These are phyloP conservation scores for Penicillium parvum DNA, from an alignment of 495 filamentous ascomycete genomes.

Conservation along the genomic window DNA sequence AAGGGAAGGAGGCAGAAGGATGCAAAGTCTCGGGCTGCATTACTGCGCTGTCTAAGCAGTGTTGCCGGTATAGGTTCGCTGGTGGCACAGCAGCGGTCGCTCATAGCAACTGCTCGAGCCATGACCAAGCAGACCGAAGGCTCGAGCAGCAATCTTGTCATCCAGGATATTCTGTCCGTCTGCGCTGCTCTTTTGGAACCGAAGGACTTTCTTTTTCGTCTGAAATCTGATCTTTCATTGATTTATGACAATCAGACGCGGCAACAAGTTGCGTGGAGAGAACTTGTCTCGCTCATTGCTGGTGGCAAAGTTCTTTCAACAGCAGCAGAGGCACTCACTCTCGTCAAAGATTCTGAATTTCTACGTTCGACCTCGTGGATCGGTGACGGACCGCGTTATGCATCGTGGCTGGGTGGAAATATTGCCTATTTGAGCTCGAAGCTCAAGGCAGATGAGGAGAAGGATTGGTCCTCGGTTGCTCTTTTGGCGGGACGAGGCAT, in stretches of 20 bases:
- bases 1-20: slow-evolving; percentile 33
- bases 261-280: slow-evolving; percentile 59
- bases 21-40: slow-evolving; percentile 32
- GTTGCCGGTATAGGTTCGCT: slow-evolving; percentile 69
- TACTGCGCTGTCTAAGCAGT: slow-evolving; percentile 68
- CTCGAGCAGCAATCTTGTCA: slow-evolving; percentile 24
- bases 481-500: slow-evolving; percentile 62
- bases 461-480: slow-evolving; percentile 50
- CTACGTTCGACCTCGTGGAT: slow-evolving; percentile 53
- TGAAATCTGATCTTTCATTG: slow-evolving; percentile 47
- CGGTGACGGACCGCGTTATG: slow-evolving; percentile 59
- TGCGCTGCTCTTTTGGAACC: slow-evolving; percentile 53
- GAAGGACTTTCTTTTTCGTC: slow-evolving; percentile 45
- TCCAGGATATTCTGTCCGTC: slow-evolving; percentile 41
- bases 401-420: slow-evolving; percentile 72
- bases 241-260: slow-evolving; percentile 29
- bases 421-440: slow-evolving; percentile 50
- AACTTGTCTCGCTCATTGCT: slow-evolving; percentile 60
- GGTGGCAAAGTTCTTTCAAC: slow-evolving; percentile 67
- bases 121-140: slow-evolving; percentile 24
- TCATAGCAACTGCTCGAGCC: slow-evolving; percentile 35
- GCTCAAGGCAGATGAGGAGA: slow-evolving; percentile 32
- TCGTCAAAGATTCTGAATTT: slow-evolving; percentile 33
- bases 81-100: slow-evolving; percentile 54
- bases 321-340: slow-evolving; percentile 69